These are phyloP conservation scores for Pouteria campechiana DNA, from an alignment of 179 eudicot species.

Conservation along the genomic window DNA sequence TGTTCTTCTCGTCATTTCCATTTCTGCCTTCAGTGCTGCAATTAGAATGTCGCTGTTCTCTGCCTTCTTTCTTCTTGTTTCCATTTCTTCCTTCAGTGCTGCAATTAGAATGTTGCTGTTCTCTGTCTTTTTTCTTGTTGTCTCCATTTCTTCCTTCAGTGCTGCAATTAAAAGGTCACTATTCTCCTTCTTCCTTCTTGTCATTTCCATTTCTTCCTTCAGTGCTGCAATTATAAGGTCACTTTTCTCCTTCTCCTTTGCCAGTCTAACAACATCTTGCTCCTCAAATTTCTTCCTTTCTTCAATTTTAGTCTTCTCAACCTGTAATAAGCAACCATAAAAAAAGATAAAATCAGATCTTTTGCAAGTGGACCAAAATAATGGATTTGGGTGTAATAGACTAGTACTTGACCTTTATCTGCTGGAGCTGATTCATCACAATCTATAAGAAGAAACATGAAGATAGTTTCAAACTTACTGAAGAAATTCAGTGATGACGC, in stretches of 20 bases:
- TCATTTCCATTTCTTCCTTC: conserved; percentile 37
- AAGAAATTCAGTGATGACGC: no score
- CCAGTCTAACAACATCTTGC: conserved; percentile 24
- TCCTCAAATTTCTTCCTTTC: conserved; percentile 39
- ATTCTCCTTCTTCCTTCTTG: conserved; percentile 20
- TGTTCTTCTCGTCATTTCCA: conserved; percentile 34
- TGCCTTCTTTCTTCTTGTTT: conserved; percentile 18
- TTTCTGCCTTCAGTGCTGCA: conserved; percentile 16
- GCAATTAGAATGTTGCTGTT: conserved; percentile 28
- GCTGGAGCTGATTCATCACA: conserved; percentile 64
- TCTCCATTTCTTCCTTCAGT: conserved; percentile 40
- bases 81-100: conserved; percentile 20
- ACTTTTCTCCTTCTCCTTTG: conserved; percentile 39
- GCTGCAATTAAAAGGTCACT: conserved; percentile 28
- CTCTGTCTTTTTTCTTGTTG: conserved; percentile 21
- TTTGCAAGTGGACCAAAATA: background rate
- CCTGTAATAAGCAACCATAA: conserved; percentile 15
- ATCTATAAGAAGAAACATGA: conserved; percentile 33
- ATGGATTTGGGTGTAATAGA: background rate
- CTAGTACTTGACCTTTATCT: conserved; percentile 44
- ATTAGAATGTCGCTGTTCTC: conserved; percentile 32
- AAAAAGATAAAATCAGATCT: background rate
- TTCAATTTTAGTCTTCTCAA: conserved; percentile 39
- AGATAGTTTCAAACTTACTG: no score
- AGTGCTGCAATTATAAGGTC: conserved; percentile 29